Base-by-base conservation (phyloP, 1,139 yeast genomes). In the Nakaseomyces delphensis region DNA sequence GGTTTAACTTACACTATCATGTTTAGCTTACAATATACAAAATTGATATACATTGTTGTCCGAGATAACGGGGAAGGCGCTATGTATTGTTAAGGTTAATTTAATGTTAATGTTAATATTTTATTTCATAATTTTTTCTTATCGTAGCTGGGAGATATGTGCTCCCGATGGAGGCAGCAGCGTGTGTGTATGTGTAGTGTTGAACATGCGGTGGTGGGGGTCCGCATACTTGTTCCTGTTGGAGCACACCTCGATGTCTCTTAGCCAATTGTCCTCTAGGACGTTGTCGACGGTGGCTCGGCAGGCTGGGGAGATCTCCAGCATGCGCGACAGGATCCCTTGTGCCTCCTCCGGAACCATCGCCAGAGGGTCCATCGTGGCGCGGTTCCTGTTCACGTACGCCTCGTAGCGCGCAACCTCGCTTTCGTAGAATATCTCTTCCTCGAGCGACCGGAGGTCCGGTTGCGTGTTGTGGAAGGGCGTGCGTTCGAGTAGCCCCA, bases 281-380 rank as follows among this genome's bases (percentile, higher is more conserved):
- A 84, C 79, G 45, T 81, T 86, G 44, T 79, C 83, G 42, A 85
- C 76, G 14, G 78, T 69, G 11, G 79, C 81, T 50, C 95, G 76
- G 54, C 83, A 76, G 1, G 84, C 83, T 2, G 87, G 86, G 1
- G 87, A 83, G 43, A 79, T 64, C 44, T 74, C 79, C 38, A 79
- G 84, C 85, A 80, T 79, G 46, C 70, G 69, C 6, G 79, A 73
- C 48, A 80, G 71, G 46, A 79, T 63, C 1, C 71, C 58, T 36
- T 85, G 71, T 41, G 78, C 71, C 43, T 77, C 81, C 43, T 68
- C 74, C 1, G 83, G 83, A 38, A 80, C 63, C 1, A 84, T 46
- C 10, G 27, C 37, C n/a, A 33, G 27, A 4, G 37, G 37, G 27
- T 33, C 37, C 37, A 33, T 33, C 8, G 84, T 65, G 29, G 73